Conservation (phyloP, 257 asterid species). For the Coffea canephora region DNA sequence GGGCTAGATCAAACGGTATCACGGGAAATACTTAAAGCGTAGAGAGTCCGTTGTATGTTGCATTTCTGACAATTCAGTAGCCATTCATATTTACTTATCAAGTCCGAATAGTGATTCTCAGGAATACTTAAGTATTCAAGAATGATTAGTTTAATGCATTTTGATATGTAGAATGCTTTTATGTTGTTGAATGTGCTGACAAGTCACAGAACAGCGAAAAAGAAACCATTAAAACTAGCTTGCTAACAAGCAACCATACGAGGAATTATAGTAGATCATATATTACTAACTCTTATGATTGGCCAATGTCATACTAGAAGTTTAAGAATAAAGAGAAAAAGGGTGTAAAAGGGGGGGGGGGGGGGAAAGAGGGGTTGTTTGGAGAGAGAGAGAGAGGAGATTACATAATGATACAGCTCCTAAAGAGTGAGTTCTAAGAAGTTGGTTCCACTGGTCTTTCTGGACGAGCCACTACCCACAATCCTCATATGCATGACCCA, state of each 20-base stretch:
- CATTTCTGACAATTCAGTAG: neutral
- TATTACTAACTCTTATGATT: neutral
- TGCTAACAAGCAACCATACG: neutral
- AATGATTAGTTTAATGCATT: neutral
- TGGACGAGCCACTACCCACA: conserved; percentile 3
- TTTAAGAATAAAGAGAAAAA: neutral
- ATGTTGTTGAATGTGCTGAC: neutral
- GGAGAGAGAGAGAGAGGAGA: neutral
- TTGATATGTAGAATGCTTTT: neutral
- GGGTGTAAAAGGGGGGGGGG: too few species aligned
- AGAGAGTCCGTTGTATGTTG: neutral
- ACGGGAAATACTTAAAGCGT: neutral
- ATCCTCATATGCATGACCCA: conserved; percentile 41
- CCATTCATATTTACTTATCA: neutral
- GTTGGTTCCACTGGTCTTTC: conserved; percentile 17
- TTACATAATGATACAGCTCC: conserved; percentile 44
- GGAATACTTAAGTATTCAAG: neutral
- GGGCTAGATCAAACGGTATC: neutral
- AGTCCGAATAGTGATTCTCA: too few species aligned
- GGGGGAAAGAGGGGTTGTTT: too few species aligned
- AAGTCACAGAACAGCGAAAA: neutral
- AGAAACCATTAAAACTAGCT: neutral
- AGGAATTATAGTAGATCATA: neutral
- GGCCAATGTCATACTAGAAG: neutral
- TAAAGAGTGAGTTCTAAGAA: conserved; percentile 13